phyloP scores from a whole-genome alignment of 345 rosid species.

The Melaleuca alternifolia region DNA sequence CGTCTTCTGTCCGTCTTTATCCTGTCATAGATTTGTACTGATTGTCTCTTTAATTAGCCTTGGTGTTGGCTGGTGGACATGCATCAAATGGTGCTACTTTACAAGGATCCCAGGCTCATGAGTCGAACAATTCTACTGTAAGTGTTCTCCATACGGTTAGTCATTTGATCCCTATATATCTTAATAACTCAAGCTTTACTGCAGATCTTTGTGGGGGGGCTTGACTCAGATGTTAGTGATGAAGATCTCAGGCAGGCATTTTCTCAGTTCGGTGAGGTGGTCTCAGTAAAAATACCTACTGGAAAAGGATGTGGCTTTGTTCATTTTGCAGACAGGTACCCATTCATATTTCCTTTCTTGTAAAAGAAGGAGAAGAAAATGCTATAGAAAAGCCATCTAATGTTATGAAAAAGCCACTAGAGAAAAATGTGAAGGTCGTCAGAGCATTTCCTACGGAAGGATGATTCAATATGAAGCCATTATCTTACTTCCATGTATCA shows the following conservation, averaged over 20 bases:
- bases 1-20: neutral
- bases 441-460: neutral
- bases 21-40: neutral
- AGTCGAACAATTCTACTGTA: slow-evolving; percentile 75
- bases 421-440: neutral
- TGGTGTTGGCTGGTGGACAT: slow-evolving; percentile 81
- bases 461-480: neutral
- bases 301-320: slow-evolving; percentile 98
- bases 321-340: slow-evolving; percentile 65
- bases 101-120: slow-evolving; percentile 59
- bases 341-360: neutral
- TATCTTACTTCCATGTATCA: neutral
- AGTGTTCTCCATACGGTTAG: slow-evolving; percentile 19
- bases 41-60: slow-evolving; percentile 27
- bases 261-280: slow-evolving; percentile 74
- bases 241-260: slow-evolving; percentile 85
- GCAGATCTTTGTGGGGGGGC: slow-evolving; percentile 93
- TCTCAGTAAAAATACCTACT: slow-evolving; percentile 84
- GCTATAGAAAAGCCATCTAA: neutral
- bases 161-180: neutral
- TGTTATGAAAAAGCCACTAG: neutral
- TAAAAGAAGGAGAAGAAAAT: neutral
- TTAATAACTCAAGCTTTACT: slow-evolving; percentile 3
- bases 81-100: slow-evolving; percentile 47
- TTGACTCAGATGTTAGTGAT: slow-evolving; percentile 72